These are phyloP conservation scores for Fraxinus velutina DNA, from an alignment of 305 asterid genomes.

Conservation along the genomic window DNA sequence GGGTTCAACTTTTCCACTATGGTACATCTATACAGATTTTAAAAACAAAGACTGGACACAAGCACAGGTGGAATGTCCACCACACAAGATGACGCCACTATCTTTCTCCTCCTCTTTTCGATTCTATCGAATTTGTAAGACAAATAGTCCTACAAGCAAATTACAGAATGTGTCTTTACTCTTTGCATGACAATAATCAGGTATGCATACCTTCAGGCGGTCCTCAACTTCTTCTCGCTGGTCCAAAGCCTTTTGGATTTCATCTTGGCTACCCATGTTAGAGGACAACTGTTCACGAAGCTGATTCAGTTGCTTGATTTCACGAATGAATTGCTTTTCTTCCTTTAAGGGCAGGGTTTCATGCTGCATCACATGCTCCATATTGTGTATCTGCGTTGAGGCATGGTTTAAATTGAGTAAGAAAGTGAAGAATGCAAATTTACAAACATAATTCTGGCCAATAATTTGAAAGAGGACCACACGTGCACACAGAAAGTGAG, in stretches of 20 bases:
- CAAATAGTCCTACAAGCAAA: background rate
- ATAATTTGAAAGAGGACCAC: conserved; percentile 2
- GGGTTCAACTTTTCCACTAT: background rate
- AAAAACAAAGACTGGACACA: background rate
- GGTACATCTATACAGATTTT: background rate
- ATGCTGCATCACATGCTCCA: conserved; percentile 79
- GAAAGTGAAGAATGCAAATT: background rate
- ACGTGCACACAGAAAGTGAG: background rate
- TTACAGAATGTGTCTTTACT: background rate
- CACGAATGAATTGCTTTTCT: conserved; percentile 75
- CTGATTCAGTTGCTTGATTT: conserved; percentile 85
- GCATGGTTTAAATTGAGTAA: conserved; percentile 14
- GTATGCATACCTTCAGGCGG: conserved; percentile 60
- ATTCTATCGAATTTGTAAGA: background rate
- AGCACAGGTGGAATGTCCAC: background rate
- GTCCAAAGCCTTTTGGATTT: conserved; percentile 78
- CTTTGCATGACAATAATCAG: conserved; percentile 18
- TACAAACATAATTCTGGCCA: background rate
- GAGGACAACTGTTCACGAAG: conserved; percentile 77
- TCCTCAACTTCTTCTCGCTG: conserved; percentile 67
- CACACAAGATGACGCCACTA: background rate
- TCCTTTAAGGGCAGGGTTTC: conserved; percentile 78
- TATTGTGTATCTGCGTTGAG: conserved; percentile 48
- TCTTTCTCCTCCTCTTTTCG: background rate
- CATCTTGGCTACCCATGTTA: conserved; percentile 74